These are phyloP conservation scores for Rhizoclosmatium sp. DNA, from an alignment of 192 early-diverging fungal genomes.

Conservation along the genomic window DNA sequence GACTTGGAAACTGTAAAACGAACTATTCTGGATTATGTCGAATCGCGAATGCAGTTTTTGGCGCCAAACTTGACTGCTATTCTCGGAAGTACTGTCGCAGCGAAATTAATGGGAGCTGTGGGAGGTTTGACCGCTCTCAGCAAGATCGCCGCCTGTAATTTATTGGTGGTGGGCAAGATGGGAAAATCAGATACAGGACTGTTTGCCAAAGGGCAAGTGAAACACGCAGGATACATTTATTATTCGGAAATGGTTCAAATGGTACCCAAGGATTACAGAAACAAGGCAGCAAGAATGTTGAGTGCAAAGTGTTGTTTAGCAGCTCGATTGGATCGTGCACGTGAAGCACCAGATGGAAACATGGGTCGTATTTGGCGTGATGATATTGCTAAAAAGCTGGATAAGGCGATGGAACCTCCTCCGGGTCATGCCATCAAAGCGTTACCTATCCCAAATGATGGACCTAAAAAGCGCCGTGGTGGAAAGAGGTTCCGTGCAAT, in stretches of 20 bases:
- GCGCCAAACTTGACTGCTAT: conserved; percentile 93
- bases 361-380: conserved; percentile 74
- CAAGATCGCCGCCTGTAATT: conserved; percentile 91
- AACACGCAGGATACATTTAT: conserved; percentile 84
- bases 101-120: conserved; percentile 88
- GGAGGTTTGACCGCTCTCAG: conserved; percentile 87
- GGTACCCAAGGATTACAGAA: conserved; percentile 76
- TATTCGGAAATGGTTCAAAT: conserved; percentile 74
- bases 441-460: conserved; percentile 91
- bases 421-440: conserved; percentile 87
- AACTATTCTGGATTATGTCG: conserved; percentile 87
- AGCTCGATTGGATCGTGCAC: conserved; percentile 83
- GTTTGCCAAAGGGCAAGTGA: conserved; percentile 68
- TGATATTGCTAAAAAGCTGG: conserved; percentile 88
- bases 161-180: conserved; percentile 74
- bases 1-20: conserved; percentile 75
- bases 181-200: conserved; percentile 56
- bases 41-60: conserved; percentile 88
- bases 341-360: conserved; percentile 74
- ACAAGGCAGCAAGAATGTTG: conserved; percentile 81
- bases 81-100: conserved; percentile 85
- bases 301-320: conserved; percentile 87
- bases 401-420: conserved; percentile 84
- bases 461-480: conserved; percentile 86
- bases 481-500: conserved; percentile 82